Evolutionary conservation across 768 basidiomycete genomes (phyloP), one percentile per base, ranked within the genome.

Genomic region (Rubroboletus satanas): DNA sequence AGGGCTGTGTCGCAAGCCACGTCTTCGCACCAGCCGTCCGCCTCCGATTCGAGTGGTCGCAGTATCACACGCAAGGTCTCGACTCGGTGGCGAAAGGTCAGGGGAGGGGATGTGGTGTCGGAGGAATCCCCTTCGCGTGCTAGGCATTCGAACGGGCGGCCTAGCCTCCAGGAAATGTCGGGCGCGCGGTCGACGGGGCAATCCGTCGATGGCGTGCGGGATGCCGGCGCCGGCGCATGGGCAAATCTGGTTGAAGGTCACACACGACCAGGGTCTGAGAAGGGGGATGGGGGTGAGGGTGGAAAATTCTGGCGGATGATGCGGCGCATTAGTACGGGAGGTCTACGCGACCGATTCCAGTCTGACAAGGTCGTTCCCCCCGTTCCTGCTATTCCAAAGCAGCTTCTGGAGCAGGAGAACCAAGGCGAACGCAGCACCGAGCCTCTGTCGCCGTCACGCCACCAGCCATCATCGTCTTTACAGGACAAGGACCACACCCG

Each of bases 291-390:
- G 14, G 44, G 45, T 6, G 72, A 76, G 6, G 73, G 77, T 7
- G 75, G 74, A 46, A 82, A 75, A 61, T 67, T 88, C 2, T 88
- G 85, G 85, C 84, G 77, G 67, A 64, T 90, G 48, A 77, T 89
- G 76, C 88, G 86, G 67, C 77, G 84, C 38, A 81, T 90, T 56
- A 87, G 85, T 56, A 78, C 81, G 0, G 82, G 84, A 8, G 83
- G 77, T 9, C 67, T 88, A 41, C 77, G 83, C 52, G 87, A 88
- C 17, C 82, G 77, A 60, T 64, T 57, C 37, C 54, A 52, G 29
- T 50, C 54, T 12, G 59, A 61, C 28, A 59, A 63, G 11, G 53
- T 57, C 1, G 75, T 77, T 11, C 84, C 83, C 0, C 85, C 85
- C 17, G 82, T 87, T 0, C 85, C 85, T 37, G 75, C 79, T 8